phyloP scores from a whole-genome alignment of 2,329 filamentous ascomycete species.

The Aureobasidium namibiae region DNA sequence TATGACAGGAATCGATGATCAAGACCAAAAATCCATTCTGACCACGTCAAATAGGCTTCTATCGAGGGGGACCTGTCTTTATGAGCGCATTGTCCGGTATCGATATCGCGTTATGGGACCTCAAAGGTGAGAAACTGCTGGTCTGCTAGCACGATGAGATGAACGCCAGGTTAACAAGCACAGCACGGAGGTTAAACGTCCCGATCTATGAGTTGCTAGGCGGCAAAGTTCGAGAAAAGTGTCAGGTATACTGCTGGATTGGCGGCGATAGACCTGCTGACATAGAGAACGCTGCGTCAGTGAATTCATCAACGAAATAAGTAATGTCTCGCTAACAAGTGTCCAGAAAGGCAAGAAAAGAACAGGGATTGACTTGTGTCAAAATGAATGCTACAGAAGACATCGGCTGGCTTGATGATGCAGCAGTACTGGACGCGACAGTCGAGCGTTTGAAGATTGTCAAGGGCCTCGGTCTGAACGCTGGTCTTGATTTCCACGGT shows the following conservation, averaged over 20 bases:
- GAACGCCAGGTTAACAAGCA: neutral
- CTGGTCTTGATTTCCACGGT: constrained; percentile 70
- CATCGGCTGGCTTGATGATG: constrained; percentile 67
- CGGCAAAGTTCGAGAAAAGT: constrained; percentile 61
- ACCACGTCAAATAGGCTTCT: constrained; percentile 47
- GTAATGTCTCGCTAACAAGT: neutral
- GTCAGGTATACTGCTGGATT: constrained; percentile 72
- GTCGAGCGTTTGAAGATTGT: constrained; percentile 62
- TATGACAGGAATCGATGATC: constrained; percentile 21
- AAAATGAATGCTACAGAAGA: constrained; percentile 80
- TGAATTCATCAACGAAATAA: neutral
- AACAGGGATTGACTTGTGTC: constrained; percentile 57
- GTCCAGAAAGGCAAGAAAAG: constrained; percentile 41
- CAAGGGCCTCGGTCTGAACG: constrained; percentile 62
- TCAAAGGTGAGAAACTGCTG: constrained; percentile 42
- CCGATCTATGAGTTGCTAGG: constrained; percentile 68
- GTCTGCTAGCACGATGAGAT: no score
- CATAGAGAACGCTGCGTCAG: constrained; percentile 44
- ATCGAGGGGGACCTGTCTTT: constrained; percentile 69
- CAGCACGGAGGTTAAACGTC: constrained; percentile 51
- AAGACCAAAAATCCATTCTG: neutral
- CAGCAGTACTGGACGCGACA: constrained; percentile 51
- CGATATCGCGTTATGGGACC: constrained; percentile 73
- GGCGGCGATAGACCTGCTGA: constrained; percentile 64
- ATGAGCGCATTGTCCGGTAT: constrained; percentile 72